Conservation (phyloP, 2,329 filamentous ascomycete genomes). For the Lasiodiplodia gonubiensis region DNA sequence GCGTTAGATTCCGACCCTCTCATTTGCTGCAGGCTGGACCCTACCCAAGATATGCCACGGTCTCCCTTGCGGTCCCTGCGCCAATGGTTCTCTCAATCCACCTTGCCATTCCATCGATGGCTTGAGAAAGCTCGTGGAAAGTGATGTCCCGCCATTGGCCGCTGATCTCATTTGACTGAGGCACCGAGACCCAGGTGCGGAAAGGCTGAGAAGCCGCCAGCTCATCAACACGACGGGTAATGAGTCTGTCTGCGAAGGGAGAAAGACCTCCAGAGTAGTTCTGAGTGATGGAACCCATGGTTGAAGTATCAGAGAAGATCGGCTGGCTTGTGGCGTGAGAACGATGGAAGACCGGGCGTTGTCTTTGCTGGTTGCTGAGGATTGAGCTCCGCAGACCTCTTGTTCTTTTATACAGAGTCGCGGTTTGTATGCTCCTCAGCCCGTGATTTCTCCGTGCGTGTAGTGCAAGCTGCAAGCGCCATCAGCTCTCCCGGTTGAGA, state of each 20-base stretch:
- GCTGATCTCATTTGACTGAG: conserved; percentile 13
- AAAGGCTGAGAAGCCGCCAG: conserved; percentile 10
- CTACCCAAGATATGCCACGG: conserved; percentile 28
- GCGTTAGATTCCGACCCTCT: not conserved
- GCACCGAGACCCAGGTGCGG: conserved; percentile 24
- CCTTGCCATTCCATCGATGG: conserved; percentile 18
- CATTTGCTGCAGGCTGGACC: not conserved
- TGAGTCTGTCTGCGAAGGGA: conserved; percentile 14
- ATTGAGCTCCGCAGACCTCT: not conserved
- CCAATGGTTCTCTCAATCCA: conserved; percentile 28
- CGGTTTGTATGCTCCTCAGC: not conserved
- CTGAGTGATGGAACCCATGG: conserved; percentile 19
- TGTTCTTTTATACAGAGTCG: not conserved
- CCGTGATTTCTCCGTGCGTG: conserved; percentile 17
- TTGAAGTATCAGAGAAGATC: not conserved
- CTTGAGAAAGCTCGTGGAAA: conserved; percentile 17
- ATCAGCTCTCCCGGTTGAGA: conserved; percentile 3
- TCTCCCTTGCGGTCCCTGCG: conserved; percentile 10
- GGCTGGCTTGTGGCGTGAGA: not conserved
- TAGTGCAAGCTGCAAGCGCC: conserved; percentile 7
- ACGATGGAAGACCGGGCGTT: not conserved
- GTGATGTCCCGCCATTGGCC: conserved; percentile 26
- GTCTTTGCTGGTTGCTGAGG: not conserved
- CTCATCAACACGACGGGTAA: conserved; percentile 27
- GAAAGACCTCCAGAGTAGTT: conserved; percentile 21